Percentiles rank a stretch among this genome's conserved stretches.
Conservation (phyloP, 192 early-diverging fungal species). For the Obelidium mucronatum region DNA sequence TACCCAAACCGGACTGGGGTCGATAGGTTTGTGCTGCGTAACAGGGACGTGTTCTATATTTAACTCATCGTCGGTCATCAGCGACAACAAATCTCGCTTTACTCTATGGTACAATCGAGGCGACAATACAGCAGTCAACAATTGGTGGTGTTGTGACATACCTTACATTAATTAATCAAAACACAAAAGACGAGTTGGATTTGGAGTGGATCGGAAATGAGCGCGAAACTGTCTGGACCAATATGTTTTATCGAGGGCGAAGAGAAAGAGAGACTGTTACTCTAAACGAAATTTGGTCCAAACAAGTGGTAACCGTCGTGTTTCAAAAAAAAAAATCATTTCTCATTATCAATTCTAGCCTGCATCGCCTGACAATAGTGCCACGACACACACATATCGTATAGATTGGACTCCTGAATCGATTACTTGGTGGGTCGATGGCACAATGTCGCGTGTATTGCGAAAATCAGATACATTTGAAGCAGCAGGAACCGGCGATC, state of each 20-base stretch:
- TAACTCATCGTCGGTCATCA: too few species aligned
- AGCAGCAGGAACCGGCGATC: not conserved
- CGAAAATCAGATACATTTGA: not conserved
- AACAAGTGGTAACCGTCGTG: not conserved
- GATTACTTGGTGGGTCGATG: slow-evolving; percentile 25
- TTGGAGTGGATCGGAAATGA: slow-evolving; percentile 30
- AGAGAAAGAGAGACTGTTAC: not conserved
- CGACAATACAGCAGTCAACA: slow-evolving; percentile 8
- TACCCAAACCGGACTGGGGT: too few species aligned
- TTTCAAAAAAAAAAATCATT: not conserved
- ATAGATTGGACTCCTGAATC: slow-evolving; percentile 29
- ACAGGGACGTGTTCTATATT: too few species aligned
- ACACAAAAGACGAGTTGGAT: slow-evolving; percentile 20
- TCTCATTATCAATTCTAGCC: not conserved
- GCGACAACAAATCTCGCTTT: too few species aligned
- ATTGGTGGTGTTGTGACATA: slow-evolving; percentile 17
- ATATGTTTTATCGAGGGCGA: not conserved
- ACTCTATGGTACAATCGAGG: slow-evolving; percentile 28
- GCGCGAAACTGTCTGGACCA: slow-evolving; percentile 11
- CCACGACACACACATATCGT: not conserved
- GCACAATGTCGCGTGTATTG: not conserved
- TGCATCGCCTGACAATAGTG: not conserved
- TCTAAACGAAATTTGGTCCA: not conserved
- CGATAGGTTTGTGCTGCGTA: too few species aligned
- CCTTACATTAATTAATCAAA: slow-evolving; percentile 17